phyloP scores from a whole-genome alignment of 2,329 filamentous ascomycete species.

The Chalaropsis thielavioides region DNA sequence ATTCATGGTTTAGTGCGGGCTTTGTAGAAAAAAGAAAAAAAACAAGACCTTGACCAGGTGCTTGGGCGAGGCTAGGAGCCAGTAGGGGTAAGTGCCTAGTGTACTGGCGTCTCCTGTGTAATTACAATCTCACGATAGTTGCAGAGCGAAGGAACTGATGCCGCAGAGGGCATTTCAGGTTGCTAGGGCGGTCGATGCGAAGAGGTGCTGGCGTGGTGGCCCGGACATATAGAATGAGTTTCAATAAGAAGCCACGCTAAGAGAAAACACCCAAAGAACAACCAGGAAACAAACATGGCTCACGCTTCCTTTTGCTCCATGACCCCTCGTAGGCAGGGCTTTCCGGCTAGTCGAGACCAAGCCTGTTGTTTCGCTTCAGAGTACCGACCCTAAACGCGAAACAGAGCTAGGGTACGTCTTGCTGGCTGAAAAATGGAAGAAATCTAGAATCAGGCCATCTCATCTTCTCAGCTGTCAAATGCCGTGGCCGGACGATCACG shows the following conservation, averaged over 20 bases:
- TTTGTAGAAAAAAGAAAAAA: too few species aligned
- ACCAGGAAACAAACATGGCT: not conserved
- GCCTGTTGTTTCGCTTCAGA: not conserved
- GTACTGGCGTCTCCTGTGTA: not conserved
- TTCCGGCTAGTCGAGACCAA: not conserved
- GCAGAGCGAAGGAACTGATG: not conserved
- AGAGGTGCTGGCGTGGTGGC: too few species aligned
- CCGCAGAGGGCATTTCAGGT: not conserved
- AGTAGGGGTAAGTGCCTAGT: too few species aligned
- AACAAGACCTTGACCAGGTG: not conserved
- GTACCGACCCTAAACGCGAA: not conserved
- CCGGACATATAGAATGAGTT: not conserved
- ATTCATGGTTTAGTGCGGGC: too few species aligned
- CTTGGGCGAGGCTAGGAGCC: not conserved
- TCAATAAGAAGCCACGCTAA: not conserved
- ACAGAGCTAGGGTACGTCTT: not conserved
- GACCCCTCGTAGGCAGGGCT: not conserved
- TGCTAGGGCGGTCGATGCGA: not conserved
- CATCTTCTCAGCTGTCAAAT: too few species aligned
- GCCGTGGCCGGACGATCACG: too few species aligned
- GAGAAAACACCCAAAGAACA: not conserved
- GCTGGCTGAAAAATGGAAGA: not conserved
- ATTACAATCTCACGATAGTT: constrained; percentile 3
- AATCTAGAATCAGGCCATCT: not conserved
- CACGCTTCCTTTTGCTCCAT: not conserved